Percentiles rank a stretch among this genome's conserved stretches.
phyloP scores from a whole-genome alignment of 352 stramenopile species.

The Phytophthora rubi region DNA sequence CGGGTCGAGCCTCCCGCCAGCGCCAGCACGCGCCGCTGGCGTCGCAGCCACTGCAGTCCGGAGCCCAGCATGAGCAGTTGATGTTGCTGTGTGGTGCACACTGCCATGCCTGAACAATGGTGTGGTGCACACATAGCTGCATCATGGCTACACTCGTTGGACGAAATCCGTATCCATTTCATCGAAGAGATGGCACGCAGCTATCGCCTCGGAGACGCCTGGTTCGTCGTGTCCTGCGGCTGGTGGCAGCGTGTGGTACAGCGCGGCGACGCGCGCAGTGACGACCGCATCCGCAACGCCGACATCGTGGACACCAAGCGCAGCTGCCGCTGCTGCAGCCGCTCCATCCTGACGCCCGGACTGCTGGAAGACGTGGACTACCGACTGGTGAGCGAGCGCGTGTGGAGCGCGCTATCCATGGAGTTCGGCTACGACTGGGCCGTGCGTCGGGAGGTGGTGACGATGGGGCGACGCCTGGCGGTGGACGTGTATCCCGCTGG shows the following conservation, averaged over 20 bases:
- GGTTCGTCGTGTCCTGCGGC: constrained; percentile 58
- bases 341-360: constrained; percentile 50
- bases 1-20: constrained; percentile 11
- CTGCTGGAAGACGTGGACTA: constrained; percentile 68
- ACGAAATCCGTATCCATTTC: constrained; percentile 13
- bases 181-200: constrained; percentile 23
- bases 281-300: constrained; percentile 44
- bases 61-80: constrained; percentile 14
- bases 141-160: background rate
- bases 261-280: constrained; percentile 13
- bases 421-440: constrained; percentile 71
- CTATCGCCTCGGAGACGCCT: constrained; percentile 54
- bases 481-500: constrained; percentile 70
- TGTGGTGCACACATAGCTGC: background rate
- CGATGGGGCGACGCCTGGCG: constrained; percentile 35
- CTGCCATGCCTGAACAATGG: background rate
- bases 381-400: constrained; percentile 64
- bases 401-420: constrained; percentile 66
- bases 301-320: constrained; percentile 52
- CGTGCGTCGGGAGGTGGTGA: constrained; percentile 61
- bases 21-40: constrained; percentile 23
- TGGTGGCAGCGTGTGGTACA: constrained; percentile 61
- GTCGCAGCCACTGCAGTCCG: constrained; percentile 34
- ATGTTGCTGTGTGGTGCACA: constrained; percentile 17
- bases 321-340: constrained; percentile 54